Percentiles rank a stretch among this genome's conserved stretches.
Evolutionary conservation across 2,329 filamentous ascomycete species (phyloP).

Genomic region (Magnaporthiopsis poae): DNA sequence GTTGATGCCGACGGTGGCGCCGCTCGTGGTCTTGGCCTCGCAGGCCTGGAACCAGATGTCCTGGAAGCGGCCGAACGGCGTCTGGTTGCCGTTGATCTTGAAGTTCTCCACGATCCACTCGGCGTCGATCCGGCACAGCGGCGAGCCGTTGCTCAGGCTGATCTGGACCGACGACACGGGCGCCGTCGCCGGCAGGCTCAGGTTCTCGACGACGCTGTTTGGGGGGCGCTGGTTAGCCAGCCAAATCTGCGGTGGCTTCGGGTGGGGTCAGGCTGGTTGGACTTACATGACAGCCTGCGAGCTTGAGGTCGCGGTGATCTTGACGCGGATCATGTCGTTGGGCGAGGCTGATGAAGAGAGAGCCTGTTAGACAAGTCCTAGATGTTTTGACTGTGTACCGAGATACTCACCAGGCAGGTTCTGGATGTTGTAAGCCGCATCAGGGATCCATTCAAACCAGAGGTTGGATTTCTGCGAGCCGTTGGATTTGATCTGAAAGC

Average conservation of each 20-base stretch:
- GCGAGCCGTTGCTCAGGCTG: constrained; percentile 15
- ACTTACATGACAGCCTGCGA: constrained; percentile 11
- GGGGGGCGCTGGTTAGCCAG: constrained; percentile 10
- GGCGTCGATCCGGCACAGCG: constrained; percentile 20
- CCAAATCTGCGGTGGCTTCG: neutral
- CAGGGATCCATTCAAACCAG: constrained; percentile 25
- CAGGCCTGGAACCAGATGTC: constrained; percentile 20
- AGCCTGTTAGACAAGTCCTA: neutral
- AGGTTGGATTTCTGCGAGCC: constrained; percentile 11
- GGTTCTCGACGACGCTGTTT: constrained; percentile 12
- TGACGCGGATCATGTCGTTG: constrained; percentile 20
- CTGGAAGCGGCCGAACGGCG: constrained; percentile 20
- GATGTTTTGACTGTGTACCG: no score
- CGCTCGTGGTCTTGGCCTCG: constrained; percentile 15
- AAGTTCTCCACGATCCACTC: constrained; percentile 26
- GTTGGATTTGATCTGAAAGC: constrained; percentile 6
- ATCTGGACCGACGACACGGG: no score
- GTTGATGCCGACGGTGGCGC: constrained; percentile 21
- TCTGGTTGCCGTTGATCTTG: constrained; percentile 15
- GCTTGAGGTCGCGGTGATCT: constrained; percentile 15
- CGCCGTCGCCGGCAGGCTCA: no score
- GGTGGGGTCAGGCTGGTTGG: neutral
- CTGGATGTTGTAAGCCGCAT: constrained; percentile 19
- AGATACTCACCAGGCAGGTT: constrained; percentile 13
- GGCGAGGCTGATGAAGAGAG: constrained; percentile 12